Base-by-base conservation (phyloP, 192 early-diverging fungal species). In the Backusella luteola region DNA sequence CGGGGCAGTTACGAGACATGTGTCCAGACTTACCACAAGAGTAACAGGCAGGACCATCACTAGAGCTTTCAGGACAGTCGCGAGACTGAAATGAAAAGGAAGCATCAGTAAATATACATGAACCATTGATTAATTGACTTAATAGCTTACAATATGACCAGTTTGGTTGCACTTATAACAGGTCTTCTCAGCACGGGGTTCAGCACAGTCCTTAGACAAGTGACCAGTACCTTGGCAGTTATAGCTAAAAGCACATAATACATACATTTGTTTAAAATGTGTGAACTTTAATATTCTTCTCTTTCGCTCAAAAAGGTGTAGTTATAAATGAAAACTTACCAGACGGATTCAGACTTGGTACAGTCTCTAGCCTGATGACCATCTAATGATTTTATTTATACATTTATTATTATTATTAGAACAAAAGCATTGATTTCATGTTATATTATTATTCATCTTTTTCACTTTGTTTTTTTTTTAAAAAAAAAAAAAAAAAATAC, bases 361-460 rank as follows among this genome's bases (percentile, higher is more conserved):
- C 87, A 88, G 41, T 88, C 87, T 52, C 75, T 79, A 69, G 87
- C 87, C 79, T 86, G 85, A 72, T 88, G 87, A 77, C 87, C 87
- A 73, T 76, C 87, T 88, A 71, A 69, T 71, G 19, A 66, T 66
- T 73, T 67, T 76, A 41, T 71, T 71, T 36, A 73, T 52, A 35
- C 71, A 41, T 67, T 69, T 36, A 35, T 42, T 39, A 34, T 52
- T 38, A 49, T 39, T 63, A 52, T 36, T 34, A 36, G 7, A 52
- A 26, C 21, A 73, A 56, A 38, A 21, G n/a, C 67, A 69, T 38
- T 21, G 17, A 69, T 49, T 49, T 49, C 46, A n/a, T 49, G 23
- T 49, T 49, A 49, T 49, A 39, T 38, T 38, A 68, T 68, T 34
- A 36, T 38, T 21, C 6, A 39, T 9, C 12, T 69, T 49, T 49